Evolutionary conservation across 169 alveolate species (phyloP).

Genomic region (Plasmodium berghei): DNA sequence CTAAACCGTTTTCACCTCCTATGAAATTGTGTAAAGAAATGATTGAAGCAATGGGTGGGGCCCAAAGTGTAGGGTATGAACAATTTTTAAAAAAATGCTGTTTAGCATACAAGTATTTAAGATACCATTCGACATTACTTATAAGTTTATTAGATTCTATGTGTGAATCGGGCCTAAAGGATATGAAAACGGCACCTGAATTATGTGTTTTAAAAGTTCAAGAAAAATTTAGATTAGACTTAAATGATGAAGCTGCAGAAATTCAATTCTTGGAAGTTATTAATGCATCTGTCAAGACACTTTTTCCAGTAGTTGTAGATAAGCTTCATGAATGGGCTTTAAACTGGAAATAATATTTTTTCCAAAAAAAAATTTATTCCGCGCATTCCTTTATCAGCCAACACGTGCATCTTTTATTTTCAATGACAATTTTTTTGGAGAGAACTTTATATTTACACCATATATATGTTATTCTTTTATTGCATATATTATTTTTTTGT

Average conservation of each 20-base stretch:
- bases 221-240: slow-evolving; percentile 90
- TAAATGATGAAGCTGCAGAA: slow-evolving; percentile 92
- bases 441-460: background rate
- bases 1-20: slow-evolving; percentile 81
- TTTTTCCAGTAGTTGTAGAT: slow-evolving; percentile 93
- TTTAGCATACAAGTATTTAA: slow-evolving; percentile 85
- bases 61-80: slow-evolving; percentile 90
- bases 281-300: slow-evolving; percentile 91
- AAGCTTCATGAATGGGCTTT: slow-evolving; percentile 92
- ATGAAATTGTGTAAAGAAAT: slow-evolving; percentile 81
- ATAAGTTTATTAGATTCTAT: slow-evolving; percentile 91
- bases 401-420: slow-evolving; percentile 2
- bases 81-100: slow-evolving; percentile 85
- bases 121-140: slow-evolving; percentile 91
- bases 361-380: background rate
- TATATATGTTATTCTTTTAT: background rate
- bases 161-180: slow-evolving; percentile 95
- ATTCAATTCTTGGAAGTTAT: slow-evolving; percentile 88
- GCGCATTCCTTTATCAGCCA: background rate
- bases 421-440: background rate
- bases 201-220: slow-evolving; percentile 79
- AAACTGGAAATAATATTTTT: slow-evolving; percentile 84
- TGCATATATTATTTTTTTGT: background rate
- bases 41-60: slow-evolving; percentile 93
- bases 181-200: slow-evolving; percentile 83